phyloP scores from a whole-genome alignment of 352 stramenopile species.

The Globisporangium uncinulatum region DNA sequence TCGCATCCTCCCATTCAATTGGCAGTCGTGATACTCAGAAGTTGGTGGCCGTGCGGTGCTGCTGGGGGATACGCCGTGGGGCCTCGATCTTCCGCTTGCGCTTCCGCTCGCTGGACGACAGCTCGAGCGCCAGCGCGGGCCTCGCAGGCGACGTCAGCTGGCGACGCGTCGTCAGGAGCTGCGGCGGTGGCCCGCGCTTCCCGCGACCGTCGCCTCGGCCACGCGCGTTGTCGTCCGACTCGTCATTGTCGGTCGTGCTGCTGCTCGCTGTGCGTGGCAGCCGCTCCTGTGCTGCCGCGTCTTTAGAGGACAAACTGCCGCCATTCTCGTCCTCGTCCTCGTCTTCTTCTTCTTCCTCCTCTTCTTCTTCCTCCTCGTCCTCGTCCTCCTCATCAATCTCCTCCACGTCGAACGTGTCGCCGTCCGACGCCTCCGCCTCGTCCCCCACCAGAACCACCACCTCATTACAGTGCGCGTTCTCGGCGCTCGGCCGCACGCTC shows the following conservation, averaged over 20 bases:
- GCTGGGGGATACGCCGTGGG: slow-evolving; percentile 44
- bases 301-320: no score
- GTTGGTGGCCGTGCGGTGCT: not conserved
- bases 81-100: slow-evolving; percentile 44
- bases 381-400: slow-evolving; percentile 18
- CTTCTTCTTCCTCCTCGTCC: slow-evolving; percentile 17
- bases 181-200: slow-evolving; percentile 7
- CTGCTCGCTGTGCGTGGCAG: not conserved
- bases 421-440: slow-evolving; percentile 9
- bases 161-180: slow-evolving; percentile 12
- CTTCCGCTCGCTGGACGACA: slow-evolving; percentile 32
- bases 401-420: slow-evolving; percentile 10
- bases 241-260: slow-evolving; percentile 10
- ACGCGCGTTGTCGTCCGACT: slow-evolving; percentile 9
- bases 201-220: not conserved
- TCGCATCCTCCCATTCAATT: not conserved
- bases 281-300: not conserved
- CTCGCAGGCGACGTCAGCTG: slow-evolving; percentile 8
- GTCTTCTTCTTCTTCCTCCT: slow-evolving; percentile 3
- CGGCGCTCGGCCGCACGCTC: slow-evolving; percentile 10
- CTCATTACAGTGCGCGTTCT: slow-evolving; percentile 26
- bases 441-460: slow-evolving; percentile 7
- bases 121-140: slow-evolving; percentile 8
- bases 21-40: not conserved
- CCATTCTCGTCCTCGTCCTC: not conserved